Evolutionary conservation across 768 basidiomycete species (phyloP), one percentile per base, ranked within the genome.

Genomic region (Porphyrellus cyaneotinctus): DNA sequence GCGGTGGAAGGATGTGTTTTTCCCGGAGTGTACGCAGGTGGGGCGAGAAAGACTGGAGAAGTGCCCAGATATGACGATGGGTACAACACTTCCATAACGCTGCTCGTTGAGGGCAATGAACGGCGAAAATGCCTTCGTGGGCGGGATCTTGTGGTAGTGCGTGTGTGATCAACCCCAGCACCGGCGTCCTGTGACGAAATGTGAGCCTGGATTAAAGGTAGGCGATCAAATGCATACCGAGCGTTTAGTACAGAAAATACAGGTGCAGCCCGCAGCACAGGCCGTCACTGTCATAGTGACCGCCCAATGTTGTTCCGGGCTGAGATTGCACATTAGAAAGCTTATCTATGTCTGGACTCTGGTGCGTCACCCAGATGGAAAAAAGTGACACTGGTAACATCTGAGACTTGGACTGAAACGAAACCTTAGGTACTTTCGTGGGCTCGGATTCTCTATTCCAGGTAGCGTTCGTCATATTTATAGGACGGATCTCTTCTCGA

Each of bases 81-180:
- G 51, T 66, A 64, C 14, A 67, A 36, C 32, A 67, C 63, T 24
- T 62, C 62, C 57, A 62, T 60, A 31, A 67, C 47, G 22, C 47
- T 60, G 24, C 43, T 58, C n/a, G 53, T 57, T 10, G 67, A 52
- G 33, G 67, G 60, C 38, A 67, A 23, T 9, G 51, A 51, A 43
- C 44, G 45, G 9, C 43, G 48, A 32, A 30, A 17, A 18, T 50
- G 50, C 10, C 35, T 52, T 41, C 48, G 55, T 23, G 52, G 48
- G 14, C 31, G 47, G 7, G 56, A 47, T 22, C 56, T 47, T 26
- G 47, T 45, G 15, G 43, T 33, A 22, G 33, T 37, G 7, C 23
- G 46, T 12, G 45, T 31, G 9, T 18, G 39, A 23, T 37, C 23
- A 12, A 28, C 31, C 36, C 47, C 49, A 11, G 36, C 33, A 17